These are phyloP conservation scores for Citropsis articulata DNA, from an alignment of 345 rosid species.

Conservation along the genomic window DNA sequence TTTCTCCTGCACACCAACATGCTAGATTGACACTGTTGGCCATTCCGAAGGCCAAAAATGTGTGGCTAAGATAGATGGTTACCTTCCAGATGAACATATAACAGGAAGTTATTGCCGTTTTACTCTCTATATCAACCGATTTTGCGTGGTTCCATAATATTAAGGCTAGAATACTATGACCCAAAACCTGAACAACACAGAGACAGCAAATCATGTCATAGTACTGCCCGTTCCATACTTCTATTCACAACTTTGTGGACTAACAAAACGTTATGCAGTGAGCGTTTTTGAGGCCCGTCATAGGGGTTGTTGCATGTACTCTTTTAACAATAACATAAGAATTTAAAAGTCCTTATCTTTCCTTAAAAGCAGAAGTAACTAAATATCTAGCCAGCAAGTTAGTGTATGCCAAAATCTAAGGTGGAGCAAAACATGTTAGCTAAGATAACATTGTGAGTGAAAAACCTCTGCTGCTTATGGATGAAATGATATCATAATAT, in stretches of 20 bases:
- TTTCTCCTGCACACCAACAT: background rate
- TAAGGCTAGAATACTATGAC: conserved; percentile 62
- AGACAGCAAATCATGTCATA: background rate
- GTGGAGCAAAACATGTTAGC: background rate
- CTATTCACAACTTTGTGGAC: background rate
- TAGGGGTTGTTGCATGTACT: background rate
- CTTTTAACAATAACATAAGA: background rate
- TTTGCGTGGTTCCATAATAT: conserved; percentile 74
- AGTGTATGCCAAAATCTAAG: too few species aligned
- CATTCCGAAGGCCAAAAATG: background rate
- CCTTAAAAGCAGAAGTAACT: background rate
- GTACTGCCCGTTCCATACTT: background rate
- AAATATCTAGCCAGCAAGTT: background rate
- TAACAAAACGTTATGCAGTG: background rate
- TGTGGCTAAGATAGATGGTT: conserved; percentile 7
- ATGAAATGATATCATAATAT: background rate
- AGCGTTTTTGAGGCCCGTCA: background rate
- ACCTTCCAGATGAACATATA: conserved; percentile 99
- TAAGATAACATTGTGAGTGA: background rate
- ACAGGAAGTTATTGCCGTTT: conserved; percentile 77
- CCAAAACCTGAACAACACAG: conserved; percentile 49
- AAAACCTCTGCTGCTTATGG: background rate
- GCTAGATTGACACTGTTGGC: background rate
- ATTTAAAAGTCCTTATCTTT: too few species aligned
- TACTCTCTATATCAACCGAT: conserved; percentile 67